Base-by-base conservation (phyloP, 2,329 filamentous ascomycete genomes). In the Curvularia sp. region DNA sequence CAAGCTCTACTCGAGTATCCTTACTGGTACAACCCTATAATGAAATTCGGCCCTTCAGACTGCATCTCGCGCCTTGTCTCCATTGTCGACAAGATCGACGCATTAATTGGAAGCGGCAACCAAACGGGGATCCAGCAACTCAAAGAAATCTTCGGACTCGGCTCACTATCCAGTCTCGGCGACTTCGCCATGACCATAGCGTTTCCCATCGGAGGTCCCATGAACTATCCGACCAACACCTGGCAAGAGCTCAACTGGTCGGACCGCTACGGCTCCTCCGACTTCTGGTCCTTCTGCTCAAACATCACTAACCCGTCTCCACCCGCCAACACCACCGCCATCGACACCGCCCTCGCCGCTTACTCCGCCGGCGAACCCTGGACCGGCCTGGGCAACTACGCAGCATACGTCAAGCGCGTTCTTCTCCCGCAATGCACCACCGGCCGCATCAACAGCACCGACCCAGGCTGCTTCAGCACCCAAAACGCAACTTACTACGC, bases 191-290 rank as follows among this genome's bases (percentile, higher is more conserved):
- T 78, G 60, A 79, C 80, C 0, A 84, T 84, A 57, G 81, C 79
- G 0, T 80, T 79, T 39, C 82, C 82, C 4, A 64, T 82, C 12
- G 79, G 79, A n/a, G 79, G 77, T 0, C 79, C 79, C n/a, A 77
- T 83, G 55, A 78, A 78, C 58, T 85, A 85, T 62, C 79, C 80
- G 0, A 82, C 79, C 0, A 75, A 74, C 24, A 85, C 83, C 4
- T 85, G 83, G 83, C 83, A 85, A 71, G 83, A 85, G 63, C 70
- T 85, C 9, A 83, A 81, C 56, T 85, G 83, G 83, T 68, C 74
- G 33, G 70, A 74, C 7, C 73, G 60, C 0, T 78, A 80, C 55
- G 77, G 76, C 41, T 74, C 75, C 1, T 67, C 78, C 4, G 81
- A 85, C 63, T 85, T 85, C 66, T 85, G 79, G 70, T 62, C 78